Conservation (phyloP, 768 basidiomycete species). For the Galerina sulciceps region DNA sequence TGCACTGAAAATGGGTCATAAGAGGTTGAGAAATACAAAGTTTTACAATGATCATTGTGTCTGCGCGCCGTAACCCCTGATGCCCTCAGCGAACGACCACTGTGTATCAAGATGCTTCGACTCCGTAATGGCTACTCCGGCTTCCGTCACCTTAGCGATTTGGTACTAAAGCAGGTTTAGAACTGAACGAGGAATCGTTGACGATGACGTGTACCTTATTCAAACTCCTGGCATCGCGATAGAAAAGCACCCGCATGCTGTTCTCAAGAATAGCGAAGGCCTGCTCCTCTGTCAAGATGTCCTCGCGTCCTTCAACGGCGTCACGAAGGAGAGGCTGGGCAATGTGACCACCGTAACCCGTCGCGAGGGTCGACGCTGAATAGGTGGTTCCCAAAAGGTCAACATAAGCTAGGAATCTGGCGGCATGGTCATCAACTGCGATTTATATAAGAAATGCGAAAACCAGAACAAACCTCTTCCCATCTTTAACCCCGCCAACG, state of each 20-base stretch:
- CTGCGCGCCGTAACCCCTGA: slow-evolving; percentile 90
- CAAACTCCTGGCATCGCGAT: slow-evolving; percentile 93
- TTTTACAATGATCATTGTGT: slow-evolving; percentile 61
- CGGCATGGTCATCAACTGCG: background rate
- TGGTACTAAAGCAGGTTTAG: slow-evolving; percentile 70
- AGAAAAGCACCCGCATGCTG: slow-evolving; percentile 92
- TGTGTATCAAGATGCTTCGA: slow-evolving; percentile 74
- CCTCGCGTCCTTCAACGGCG: slow-evolving; percentile 84
- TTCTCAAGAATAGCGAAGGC: slow-evolving; percentile 80
- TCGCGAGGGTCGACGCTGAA: slow-evolving; percentile 89
- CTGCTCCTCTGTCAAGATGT: slow-evolving; percentile 75
- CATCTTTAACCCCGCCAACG: slow-evolving; percentile 90
- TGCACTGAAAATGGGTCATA: background rate
- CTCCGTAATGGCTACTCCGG: slow-evolving; percentile 81
- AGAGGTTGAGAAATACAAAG: slow-evolving; percentile 13
- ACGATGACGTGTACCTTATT: slow-evolving; percentile 72
- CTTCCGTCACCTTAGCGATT: slow-evolving; percentile 85
- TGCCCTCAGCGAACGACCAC: slow-evolving; percentile 93
- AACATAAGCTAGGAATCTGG: slow-evolving; percentile 90
- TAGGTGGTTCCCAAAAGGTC: slow-evolving; percentile 98
- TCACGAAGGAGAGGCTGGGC: slow-evolving; percentile 92
- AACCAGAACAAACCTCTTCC: slow-evolving; percentile 60
- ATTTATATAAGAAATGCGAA: background rate
- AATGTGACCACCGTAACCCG: slow-evolving; percentile 92
- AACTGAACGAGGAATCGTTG: background rate